Conservation (phyloP, 306 rosid genomes). For the Pyrus bretschneideri region DNA sequence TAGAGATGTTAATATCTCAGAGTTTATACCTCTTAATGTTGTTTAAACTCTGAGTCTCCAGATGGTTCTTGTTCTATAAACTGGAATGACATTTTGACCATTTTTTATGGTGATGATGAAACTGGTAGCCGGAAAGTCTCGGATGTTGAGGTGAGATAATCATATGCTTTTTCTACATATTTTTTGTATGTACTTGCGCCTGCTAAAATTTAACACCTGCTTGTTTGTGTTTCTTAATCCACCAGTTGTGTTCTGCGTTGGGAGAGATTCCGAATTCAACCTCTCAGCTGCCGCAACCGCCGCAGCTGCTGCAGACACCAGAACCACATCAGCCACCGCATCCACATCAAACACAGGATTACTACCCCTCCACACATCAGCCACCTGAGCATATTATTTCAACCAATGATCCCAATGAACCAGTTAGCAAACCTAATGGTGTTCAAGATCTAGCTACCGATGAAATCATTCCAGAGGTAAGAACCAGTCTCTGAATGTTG, state of each 20-base stretch:
- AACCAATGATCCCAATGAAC: not conserved
- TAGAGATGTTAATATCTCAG: no score
- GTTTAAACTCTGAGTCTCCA: not conserved
- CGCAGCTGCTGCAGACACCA: not conserved
- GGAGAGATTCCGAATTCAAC: not conserved
- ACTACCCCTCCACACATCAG: not conserved
- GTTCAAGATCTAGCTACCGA: not conserved
- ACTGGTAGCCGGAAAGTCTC: not conserved
- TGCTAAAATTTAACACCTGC: not conserved
- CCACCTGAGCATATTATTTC: not conserved
- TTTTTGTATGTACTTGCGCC: not conserved
- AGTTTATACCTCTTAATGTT: no score
- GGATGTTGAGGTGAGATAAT: not conserved
- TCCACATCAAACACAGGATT: not conserved
- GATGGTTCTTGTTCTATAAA: not conserved
- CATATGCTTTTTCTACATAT: not conserved
- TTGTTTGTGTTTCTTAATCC: constrained; percentile 11
- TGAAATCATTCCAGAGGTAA: constrained; percentile 19
- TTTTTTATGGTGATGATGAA: not conserved
- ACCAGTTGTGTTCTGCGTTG: not conserved
- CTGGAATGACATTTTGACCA: not conserved
- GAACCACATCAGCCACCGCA: not conserved
- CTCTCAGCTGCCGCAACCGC: not conserved
- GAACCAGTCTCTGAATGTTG: not conserved
- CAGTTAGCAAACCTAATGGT: not conserved